These are phyloP conservation scores for Poa pratensis DNA, from an alignment of 176 grass and related monocot species.

Conservation along the genomic window DNA sequence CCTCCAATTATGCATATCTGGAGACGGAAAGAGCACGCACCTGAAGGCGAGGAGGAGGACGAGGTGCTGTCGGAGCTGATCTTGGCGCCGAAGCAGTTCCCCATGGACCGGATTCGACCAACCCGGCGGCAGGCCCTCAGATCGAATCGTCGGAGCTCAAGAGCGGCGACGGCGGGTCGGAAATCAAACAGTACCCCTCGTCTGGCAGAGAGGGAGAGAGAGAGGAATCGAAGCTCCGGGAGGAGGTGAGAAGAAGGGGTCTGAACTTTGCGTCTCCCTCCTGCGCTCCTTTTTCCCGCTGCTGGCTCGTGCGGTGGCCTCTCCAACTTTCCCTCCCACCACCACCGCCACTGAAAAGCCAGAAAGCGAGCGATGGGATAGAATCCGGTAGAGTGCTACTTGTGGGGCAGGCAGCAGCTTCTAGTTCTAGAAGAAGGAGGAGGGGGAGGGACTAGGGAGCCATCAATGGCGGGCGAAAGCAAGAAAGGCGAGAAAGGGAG, in stretches of 20 bases:
- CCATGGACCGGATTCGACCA: constrained; percentile 43
- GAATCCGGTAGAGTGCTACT: constrained; percentile 16
- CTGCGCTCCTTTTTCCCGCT: background rate
- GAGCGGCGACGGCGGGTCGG: background rate
- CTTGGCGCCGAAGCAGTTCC: constrained; percentile 78
- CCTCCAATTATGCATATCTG: too few relatives aligned
- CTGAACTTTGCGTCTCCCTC: background rate
- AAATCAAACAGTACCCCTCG: too few relatives aligned
- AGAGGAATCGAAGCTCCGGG: background rate
- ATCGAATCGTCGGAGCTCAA: background rate
- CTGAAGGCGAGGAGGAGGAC: constrained; percentile 39
- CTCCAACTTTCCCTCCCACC: constrained; percentile 20
- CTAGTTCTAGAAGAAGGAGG: background rate
- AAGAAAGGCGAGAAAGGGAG: background rate
- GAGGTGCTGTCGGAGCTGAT: constrained; percentile 67
- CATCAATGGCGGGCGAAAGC: constrained; percentile 48
- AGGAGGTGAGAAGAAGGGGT: background rate
- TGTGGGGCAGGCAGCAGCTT: background rate
- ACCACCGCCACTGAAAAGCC: background rate
- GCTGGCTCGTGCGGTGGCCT: constrained; percentile 22
- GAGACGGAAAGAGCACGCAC: constrained; percentile 17
- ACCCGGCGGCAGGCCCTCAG: background rate
- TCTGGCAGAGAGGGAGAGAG: too few relatives aligned
- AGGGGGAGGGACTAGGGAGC: background rate
- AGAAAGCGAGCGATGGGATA: background rate